A percentile compares a stretch with the other conserved stretches of the same genome.
Conservation (phyloP, 495 filamentous ascomycete genomes). For the Achaetomiella virescens region DNA sequence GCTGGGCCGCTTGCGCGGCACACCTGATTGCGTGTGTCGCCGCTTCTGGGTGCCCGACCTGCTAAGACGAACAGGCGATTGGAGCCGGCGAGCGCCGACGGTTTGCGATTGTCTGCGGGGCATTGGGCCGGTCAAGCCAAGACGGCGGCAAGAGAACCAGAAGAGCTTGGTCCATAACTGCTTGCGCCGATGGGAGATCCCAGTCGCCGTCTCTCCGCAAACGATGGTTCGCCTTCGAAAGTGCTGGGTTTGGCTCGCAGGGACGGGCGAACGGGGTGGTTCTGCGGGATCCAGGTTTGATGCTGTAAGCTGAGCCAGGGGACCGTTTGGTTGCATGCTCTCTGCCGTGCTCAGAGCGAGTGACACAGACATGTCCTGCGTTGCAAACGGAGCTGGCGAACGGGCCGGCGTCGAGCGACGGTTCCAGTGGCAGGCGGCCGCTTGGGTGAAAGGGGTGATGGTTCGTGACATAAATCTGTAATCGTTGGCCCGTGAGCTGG, state of each 20-base stretch:
- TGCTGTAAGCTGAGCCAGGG: slow-evolving; percentile 54
- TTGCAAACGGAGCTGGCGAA: slow-evolving; percentile 44
- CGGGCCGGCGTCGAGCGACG: slow-evolving; percentile 34
- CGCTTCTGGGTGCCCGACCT: slow-evolving; percentile 44
- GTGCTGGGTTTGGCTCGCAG: slow-evolving; percentile 5
- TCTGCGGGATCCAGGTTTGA: slow-evolving; percentile 27
- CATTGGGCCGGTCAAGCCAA: slow-evolving; percentile 31
- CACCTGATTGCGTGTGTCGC: slow-evolving; percentile 32
- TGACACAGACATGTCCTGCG: slow-evolving; percentile 79
- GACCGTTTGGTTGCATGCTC: slow-evolving; percentile 68
- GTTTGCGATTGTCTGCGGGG: slow-evolving; percentile 38
- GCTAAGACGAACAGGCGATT: slow-evolving; percentile 42
- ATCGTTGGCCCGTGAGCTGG: slow-evolving; percentile 59
- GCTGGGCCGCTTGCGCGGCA: slow-evolving; percentile 36
- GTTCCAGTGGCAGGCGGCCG: slow-evolving; percentile 43
- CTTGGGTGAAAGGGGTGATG: slow-evolving; percentile 63
- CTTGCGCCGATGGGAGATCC: slow-evolving; percentile 57
- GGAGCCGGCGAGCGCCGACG: slow-evolving; percentile 38
- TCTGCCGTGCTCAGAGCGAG: slow-evolving; percentile 72
- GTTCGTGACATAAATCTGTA: slow-evolving; percentile 57
- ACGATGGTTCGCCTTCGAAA: slow-evolving; percentile 24
- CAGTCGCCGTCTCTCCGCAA: slow-evolving; percentile 40
- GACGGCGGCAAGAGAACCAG: slow-evolving; percentile 35
- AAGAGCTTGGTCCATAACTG: slow-evolving; percentile 48
- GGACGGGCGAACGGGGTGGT: slow-evolving; percentile 5